A percentile compares a stretch with the other conserved stretches of the same genome.
Conservation (phyloP, 2,329 filamentous ascomycete genomes). For the Bipolaris cookei region DNA sequence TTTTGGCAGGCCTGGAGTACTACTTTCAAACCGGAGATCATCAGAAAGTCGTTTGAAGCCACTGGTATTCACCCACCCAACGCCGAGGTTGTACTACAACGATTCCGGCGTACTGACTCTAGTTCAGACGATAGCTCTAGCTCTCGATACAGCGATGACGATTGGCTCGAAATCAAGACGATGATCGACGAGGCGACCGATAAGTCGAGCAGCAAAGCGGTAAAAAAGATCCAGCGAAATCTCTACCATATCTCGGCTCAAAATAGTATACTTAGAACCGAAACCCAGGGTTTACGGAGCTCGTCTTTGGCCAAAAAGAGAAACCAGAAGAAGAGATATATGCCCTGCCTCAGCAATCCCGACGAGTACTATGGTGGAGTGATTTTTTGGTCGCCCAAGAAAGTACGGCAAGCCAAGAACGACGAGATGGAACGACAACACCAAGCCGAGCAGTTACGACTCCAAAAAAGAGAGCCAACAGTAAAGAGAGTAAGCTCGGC, state of each 20-base stretch:
- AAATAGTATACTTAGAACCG: not conserved
- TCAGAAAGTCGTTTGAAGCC: not conserved
- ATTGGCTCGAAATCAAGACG: slow-evolving; percentile 1
- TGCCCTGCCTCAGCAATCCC: not conserved
- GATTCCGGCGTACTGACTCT: not conserved
- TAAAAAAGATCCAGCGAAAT: not conserved
- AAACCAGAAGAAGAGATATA: not conserved
- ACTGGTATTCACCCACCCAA: not conserved
- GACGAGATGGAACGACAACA: not conserved
- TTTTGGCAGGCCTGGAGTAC: not conserved
- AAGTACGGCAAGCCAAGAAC: not conserved
- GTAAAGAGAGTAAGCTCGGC: not conserved
- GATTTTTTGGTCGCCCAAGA: not conserved
- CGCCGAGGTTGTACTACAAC: not conserved
- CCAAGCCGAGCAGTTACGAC: not conserved
- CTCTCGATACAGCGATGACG: not conserved
- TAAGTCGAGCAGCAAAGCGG: not conserved
- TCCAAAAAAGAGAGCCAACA: not conserved
- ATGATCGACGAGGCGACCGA: not conserved
- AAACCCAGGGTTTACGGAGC: not conserved
- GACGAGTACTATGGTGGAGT: not conserved
- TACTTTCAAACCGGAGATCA: not conserved
- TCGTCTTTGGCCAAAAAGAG: not conserved
- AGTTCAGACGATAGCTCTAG: not conserved
- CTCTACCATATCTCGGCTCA: not conserved